Percentiles rank a stretch among this genome's conserved stretches.
Conservation (phyloP, 441 rosid species). For the Arabidopsis hybrid region DNA sequence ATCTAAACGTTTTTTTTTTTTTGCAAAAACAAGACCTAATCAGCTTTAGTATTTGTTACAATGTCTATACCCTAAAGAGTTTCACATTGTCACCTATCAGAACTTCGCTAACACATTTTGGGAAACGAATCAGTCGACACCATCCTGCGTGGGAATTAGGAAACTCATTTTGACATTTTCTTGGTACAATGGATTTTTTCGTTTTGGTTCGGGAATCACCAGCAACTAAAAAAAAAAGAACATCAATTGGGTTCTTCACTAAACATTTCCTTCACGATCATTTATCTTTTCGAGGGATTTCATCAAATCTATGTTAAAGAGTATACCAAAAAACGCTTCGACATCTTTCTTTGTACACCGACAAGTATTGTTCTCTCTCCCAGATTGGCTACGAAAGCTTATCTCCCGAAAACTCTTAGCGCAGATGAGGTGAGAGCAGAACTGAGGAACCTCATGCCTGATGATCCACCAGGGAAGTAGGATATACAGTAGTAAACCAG, state of each 20-base stretch:
- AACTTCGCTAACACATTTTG: neutral
- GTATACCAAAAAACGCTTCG: conserved; percentile 25
- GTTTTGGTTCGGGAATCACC: neutral
- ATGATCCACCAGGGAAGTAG: conserved; percentile 82
- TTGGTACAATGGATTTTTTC: neutral
- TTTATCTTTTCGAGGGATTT: conserved; percentile 12
- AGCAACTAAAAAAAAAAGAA: neutral
- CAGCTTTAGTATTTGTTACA: neutral
- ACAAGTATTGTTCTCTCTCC: conserved; percentile 8
- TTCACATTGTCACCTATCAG: neutral
- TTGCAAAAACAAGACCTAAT: neutral
- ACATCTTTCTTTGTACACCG: conserved; percentile 41
- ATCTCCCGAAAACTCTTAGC: conserved; percentile 69
- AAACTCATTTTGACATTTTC: neutral
- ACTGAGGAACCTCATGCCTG: conserved; percentile 71
- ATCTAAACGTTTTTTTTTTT: neutral
- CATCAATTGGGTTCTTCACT: conserved; percentile 7
- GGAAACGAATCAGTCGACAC: neutral
- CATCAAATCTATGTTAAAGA: conserved; percentile 25
- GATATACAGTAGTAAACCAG: conserved; percentile 74
- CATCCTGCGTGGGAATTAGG: neutral
- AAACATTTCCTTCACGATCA: conserved; percentile 4
- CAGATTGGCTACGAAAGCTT: conserved; percentile 30
- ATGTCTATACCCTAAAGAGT: neutral
- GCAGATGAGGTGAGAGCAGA: conserved; percentile 69